phyloP scores from a whole-genome alignment of 164 flowering plant genomes.

The Houttuynia cordata region DNA sequence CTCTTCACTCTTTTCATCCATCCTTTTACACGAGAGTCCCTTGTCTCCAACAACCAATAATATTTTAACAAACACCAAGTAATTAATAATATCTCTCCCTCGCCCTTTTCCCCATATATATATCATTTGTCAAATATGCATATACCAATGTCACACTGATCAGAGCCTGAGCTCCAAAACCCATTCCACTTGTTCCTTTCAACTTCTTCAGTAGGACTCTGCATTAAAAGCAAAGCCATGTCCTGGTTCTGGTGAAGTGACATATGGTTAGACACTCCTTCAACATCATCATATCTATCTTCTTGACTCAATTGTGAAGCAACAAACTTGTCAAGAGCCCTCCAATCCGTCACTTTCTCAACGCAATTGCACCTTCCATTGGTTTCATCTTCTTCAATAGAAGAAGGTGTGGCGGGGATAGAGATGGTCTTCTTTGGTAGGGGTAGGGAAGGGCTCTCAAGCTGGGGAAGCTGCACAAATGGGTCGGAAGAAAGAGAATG shows the following conservation, averaged over 20 bases:
- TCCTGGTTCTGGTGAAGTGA: constrained; percentile 22
- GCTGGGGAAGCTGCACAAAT: constrained; percentile 73
- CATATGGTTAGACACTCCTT: constrained; percentile 22
- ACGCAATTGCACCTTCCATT: constrained; percentile 6
- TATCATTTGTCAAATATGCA: constrained; percentile 60
- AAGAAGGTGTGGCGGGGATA: constrained; percentile 18
- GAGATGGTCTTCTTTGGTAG: constrained; percentile 49
- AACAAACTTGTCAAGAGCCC: constrained; percentile 82
- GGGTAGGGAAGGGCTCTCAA: constrained; percentile 72
- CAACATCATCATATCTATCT: constrained; percentile 21
- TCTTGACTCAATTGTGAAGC: constrained; percentile 93
- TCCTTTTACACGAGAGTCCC: not conserved
- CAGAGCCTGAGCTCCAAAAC: constrained; percentile 23
- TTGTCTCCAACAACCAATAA: not conserved
- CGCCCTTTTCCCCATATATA: not conserved
- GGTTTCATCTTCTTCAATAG: constrained; percentile 18
- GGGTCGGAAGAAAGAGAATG: constrained; percentile 27
- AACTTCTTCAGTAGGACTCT: constrained; percentile 17
- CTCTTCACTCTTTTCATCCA: not conserved
- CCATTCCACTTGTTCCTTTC: constrained; percentile 11
- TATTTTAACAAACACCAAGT: not conserved
- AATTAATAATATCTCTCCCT: no score
- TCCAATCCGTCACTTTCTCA: constrained; percentile 76
- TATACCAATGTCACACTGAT: constrained; percentile 42
- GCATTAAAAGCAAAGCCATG: constrained; percentile 36